phyloP scores from a whole-genome alignment of 257 asterid species.

The Capsicum chinense region DNA sequence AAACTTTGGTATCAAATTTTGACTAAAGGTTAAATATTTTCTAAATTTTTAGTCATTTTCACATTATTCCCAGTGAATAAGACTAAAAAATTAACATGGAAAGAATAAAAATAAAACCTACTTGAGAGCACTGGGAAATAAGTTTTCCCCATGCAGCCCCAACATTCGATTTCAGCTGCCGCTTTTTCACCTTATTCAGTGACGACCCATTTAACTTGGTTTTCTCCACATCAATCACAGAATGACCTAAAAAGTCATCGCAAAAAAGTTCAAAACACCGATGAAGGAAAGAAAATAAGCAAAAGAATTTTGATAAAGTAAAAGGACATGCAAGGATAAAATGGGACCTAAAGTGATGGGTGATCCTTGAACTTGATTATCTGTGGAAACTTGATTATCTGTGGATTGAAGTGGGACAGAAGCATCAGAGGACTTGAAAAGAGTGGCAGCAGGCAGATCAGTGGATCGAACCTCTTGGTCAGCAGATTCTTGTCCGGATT shows the following conservation, averaged over 20 bases:
- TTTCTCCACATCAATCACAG: conserved; percentile 49
- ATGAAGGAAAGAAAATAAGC: conserved; percentile 16
- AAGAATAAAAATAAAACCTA: conserved; percentile 34
- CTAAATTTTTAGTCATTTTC: not conserved
- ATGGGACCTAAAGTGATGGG: conserved; percentile 40
- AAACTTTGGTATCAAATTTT: not conserved
- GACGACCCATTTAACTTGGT: conserved; percentile 45
- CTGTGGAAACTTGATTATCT: conserved; percentile 44
- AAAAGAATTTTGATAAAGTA: conserved; percentile 32
- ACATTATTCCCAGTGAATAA: not conserved
- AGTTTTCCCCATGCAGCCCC: conserved; percentile 91
- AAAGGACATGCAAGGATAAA: conserved; percentile 37
- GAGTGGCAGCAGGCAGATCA: conserved; percentile 60
- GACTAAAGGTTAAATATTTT: not conserved
- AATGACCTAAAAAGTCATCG: conserved; percentile 45
- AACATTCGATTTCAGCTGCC: conserved; percentile 51
- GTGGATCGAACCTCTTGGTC: conserved; percentile 63
- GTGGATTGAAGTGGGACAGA: conserved; percentile 51
- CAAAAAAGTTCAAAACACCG: not conserved
- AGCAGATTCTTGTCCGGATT: conserved; percentile 34
- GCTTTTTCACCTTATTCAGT: conserved; percentile 53
- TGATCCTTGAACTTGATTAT: conserved; percentile 48
- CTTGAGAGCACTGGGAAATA: conserved; percentile 76
- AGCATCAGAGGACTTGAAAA: conserved; percentile 48
- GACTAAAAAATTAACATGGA: not conserved